Evolutionary conservation across 164 flowering plant species (phyloP).

Genomic region (Vitis rupestris): DNA sequence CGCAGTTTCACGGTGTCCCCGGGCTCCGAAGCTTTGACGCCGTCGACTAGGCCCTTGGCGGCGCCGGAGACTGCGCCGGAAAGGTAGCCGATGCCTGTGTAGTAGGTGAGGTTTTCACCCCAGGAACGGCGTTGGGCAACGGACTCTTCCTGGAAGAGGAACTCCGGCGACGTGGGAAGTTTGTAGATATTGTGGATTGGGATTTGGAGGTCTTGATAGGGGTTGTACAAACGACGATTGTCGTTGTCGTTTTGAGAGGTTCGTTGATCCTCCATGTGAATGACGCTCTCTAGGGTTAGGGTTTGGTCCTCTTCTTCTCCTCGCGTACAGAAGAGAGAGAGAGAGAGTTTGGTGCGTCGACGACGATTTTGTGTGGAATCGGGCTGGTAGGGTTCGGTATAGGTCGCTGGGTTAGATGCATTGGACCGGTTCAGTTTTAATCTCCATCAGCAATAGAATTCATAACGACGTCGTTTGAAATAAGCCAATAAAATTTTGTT

Average conservation of each 20-base stretch:
- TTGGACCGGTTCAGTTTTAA: no score
- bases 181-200: constrained; percentile 59
- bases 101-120: constrained; percentile 89
- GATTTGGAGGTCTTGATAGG: constrained; percentile 62
- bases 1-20: constrained; percentile 74
- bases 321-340: no score
- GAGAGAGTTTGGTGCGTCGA: no score
- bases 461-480: no score
- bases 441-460: no score
- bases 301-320: not conserved
- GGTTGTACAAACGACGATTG: constrained; percentile 63
- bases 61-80: constrained; percentile 65
- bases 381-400: no score
- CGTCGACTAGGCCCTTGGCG: constrained; percentile 51
- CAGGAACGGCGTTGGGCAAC: constrained; percentile 70
- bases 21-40: constrained; percentile 52
- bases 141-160: constrained; percentile 81
- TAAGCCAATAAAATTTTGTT: no score
- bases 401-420: no score
- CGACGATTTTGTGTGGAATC: no score
- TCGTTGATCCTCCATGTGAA: not conserved
- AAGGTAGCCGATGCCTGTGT: constrained; percentile 80
- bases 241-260: not conserved
- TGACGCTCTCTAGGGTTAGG: not conserved
- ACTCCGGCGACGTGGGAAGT: constrained; percentile 85